Conservation (phyloP, 495 filamentous ascomycete genomes). For the Xylaria sp. region DNA sequence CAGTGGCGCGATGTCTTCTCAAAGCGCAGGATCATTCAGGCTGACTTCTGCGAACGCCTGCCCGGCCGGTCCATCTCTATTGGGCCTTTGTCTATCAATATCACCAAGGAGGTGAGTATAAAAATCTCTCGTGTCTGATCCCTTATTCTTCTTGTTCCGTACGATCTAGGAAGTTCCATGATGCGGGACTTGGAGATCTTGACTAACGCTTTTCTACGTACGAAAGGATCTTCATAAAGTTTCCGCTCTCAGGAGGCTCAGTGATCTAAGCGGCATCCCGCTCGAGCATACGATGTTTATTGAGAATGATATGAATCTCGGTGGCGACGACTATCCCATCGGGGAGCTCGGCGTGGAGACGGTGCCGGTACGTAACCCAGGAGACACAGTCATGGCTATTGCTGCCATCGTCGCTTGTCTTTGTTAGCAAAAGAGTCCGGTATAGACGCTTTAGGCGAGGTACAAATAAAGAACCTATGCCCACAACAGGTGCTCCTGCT, state of each 20-base stretch:
- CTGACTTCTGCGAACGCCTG: conserved; percentile 32
- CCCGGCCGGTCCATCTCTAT: conserved; percentile 39
- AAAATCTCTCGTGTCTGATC: too few relatives aligned
- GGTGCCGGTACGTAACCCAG: conserved; percentile 36
- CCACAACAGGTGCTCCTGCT: neutral
- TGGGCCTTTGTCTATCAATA: conserved; percentile 41
- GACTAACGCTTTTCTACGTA: too few relatives aligned
- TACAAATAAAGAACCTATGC: neutral
- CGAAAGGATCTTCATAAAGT: conserved; percentile 40
- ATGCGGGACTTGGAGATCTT: too few relatives aligned
- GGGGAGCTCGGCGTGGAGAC: conserved; percentile 35
- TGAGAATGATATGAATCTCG: conserved; percentile 37
- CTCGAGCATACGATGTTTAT: conserved; percentile 40
- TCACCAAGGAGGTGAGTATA: conserved; percentile 38
- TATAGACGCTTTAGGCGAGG: neutral
- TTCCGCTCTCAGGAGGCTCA: conserved; percentile 37
- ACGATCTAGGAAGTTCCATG: too few relatives aligned
- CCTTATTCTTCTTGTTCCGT: too few relatives aligned
- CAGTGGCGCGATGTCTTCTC: conserved; percentile 37
- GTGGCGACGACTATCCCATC: conserved; percentile 39
- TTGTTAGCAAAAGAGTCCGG: neutral
- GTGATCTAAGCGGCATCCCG: conserved; percentile 31
- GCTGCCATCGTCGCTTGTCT: conserved; percentile 27
- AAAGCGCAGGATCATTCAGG: conserved; percentile 37
- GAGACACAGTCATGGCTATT: conserved; percentile 35